Conservation (phyloP, 352 stramenopile genomes). For the Globisporangium rhizosaccharum region DNA sequence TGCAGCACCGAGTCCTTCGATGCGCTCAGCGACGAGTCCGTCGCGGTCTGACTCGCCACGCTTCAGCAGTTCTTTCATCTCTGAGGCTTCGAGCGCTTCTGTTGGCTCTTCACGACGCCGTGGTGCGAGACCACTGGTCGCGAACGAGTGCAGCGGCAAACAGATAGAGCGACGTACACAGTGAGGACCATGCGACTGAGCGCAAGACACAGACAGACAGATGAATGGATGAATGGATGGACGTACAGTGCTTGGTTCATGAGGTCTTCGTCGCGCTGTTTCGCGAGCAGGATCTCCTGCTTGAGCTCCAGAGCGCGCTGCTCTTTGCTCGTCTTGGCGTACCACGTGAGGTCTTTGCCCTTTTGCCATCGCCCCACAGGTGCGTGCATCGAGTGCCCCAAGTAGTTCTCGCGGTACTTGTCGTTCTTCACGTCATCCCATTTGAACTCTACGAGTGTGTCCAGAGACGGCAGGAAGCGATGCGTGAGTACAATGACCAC, state of each 20-base stretch:
- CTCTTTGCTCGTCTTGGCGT: constrained; percentile 67
- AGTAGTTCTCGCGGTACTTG: constrained; percentile 91
- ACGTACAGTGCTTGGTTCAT: constrained; percentile 88
- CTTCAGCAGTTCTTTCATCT: constrained; percentile 86
- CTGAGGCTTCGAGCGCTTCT: constrained; percentile 54
- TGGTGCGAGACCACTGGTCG: constrained; percentile 55
- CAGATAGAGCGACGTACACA: neutral
- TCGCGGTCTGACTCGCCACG: constrained; percentile 69
- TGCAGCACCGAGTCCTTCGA: constrained; percentile 84
- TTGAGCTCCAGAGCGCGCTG: constrained; percentile 46
- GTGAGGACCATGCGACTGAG: neutral
- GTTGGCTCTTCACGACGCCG: constrained; percentile 37
- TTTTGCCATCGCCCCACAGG: constrained; percentile 88
- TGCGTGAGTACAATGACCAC: neutral
- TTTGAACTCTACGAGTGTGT: constrained; percentile 70
- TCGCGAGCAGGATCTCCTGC: constrained; percentile 62
- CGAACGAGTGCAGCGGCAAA: neutral
- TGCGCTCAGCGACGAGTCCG: constrained; percentile 60
- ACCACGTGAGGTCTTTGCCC: constrained; percentile 89
- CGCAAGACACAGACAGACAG: neutral
- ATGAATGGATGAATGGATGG: neutral
- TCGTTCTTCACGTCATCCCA: constrained; percentile 93
- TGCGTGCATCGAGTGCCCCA: constrained; percentile 84
- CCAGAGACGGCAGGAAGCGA: neutral
- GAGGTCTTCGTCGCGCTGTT: constrained; percentile 83